Conservation (phyloP, 2,329 filamentous ascomycete species). For the Akanthomyces dipterigenus region DNA sequence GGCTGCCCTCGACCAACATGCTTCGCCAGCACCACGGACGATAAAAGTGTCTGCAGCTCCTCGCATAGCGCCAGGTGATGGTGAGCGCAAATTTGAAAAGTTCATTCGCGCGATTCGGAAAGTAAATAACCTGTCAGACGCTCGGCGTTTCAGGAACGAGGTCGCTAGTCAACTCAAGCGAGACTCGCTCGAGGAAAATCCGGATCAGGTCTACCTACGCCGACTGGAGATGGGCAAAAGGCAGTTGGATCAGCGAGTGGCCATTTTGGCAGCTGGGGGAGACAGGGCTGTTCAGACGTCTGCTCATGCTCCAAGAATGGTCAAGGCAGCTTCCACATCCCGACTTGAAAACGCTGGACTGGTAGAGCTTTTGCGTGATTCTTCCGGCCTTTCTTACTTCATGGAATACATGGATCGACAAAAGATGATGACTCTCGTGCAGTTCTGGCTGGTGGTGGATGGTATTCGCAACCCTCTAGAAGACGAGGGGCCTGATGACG, state of each 20-base stretch:
- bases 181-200: constrained; percentile 68
- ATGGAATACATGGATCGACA: constrained; percentile 99
- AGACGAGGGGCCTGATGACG: constrained; percentile 59
- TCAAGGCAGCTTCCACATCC: constrained; percentile 39
- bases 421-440: constrained; percentile 77
- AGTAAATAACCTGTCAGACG: constrained; percentile 86
- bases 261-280: constrained; percentile 66
- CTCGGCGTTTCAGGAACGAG: constrained; percentile 84
- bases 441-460: constrained; percentile 98
- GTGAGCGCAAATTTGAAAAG: constrained; percentile 86
- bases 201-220: constrained; percentile 80
- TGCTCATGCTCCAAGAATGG: constrained; percentile 19
- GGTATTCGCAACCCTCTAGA: constrained; percentile 92
- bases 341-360: constrained; percentile 69
- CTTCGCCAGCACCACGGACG: constrained; percentile 66
- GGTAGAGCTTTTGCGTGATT: constrained; percentile 79
- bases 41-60: constrained; percentile 66
- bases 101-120: constrained; percentile 87
- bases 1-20: constrained; percentile 88
- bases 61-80: constrained; percentile 72
- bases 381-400: constrained; percentile 90
- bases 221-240: constrained; percentile 88
- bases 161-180: constrained; percentile 86
- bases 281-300: constrained; percentile 34
- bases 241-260: constrained; percentile 82